Percentiles rank a stretch among this genome's conserved stretches.
phyloP scores from a whole-genome alignment of 139 green algal genomes.

The Yamagishiella unicocca region DNA sequence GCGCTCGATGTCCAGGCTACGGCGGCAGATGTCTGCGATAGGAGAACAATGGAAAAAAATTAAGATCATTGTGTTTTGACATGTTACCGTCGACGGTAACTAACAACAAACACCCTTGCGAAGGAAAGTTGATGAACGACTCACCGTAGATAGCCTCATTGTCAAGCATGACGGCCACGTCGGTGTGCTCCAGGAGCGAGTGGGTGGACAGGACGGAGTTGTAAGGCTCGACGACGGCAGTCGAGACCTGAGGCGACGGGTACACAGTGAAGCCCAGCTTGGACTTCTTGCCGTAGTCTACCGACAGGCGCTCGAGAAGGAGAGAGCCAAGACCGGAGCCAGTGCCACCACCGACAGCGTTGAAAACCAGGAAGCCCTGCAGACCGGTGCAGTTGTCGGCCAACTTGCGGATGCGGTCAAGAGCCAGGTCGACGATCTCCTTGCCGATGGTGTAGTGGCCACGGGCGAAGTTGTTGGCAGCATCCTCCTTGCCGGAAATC shows the following conservation, averaged over 20 bases:
- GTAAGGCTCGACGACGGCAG: slow-evolving; percentile 96
- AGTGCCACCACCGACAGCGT: slow-evolving; percentile 95
- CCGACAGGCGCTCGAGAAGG: slow-evolving; percentile 96
- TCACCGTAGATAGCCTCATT: slow-evolving; percentile 96
- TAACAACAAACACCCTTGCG: no score
- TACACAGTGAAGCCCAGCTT: slow-evolving; percentile 99
- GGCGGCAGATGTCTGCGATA: slow-evolving; percentile 90
- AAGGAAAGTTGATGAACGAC: no score
- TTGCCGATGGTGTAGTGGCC: slow-evolving; percentile 96
- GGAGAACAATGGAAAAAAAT: no score
- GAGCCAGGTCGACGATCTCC: slow-evolving; percentile 96
- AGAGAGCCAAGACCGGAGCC: slow-evolving; percentile 96
- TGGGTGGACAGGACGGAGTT: slow-evolving; percentile 98
- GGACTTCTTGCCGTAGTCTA: slow-evolving; percentile 99
- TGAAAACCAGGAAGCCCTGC: slow-evolving; percentile 98
- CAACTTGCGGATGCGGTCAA: slow-evolving; percentile 95
- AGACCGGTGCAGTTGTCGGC: slow-evolving; percentile 98
- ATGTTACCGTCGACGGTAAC: no score
- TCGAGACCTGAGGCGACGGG: slow-evolving; percentile 94
- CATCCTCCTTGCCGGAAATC: slow-evolving; percentile 95
- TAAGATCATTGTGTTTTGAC: no score
- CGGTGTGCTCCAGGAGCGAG: slow-evolving; percentile 98
- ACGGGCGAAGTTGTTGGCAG: slow-evolving; percentile 79
- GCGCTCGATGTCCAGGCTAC: slow-evolving; percentile 96
- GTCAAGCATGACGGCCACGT: slow-evolving; percentile 97